Evolutionary conservation across 2,329 filamentous ascomycete genomes (phyloP), one percentile per base, ranked within the genome.

Genomic region (Aschersonia sp.): DNA sequence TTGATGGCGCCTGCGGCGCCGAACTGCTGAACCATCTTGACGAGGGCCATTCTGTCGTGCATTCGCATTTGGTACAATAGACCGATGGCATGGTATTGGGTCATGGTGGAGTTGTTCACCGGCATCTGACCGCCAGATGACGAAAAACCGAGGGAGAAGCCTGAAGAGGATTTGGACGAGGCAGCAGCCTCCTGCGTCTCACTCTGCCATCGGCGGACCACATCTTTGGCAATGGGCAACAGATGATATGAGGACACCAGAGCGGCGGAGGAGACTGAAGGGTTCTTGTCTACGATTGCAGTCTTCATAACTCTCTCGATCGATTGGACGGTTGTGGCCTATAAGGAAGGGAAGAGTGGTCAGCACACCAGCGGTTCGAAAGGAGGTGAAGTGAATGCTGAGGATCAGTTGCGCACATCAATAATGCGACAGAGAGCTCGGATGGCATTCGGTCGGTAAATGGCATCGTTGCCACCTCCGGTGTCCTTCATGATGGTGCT

Each of bases 11-110:
- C 92, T 12, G 89, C 80, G 47, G 84, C 83, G 47, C 89, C 89
- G 63, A 96, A 97, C 66, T 98, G 92, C 71, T 98, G 92, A n/a
- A 98, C 91, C 92, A 98, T 97, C 77, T 98, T 98, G 51, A 97
- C 91, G 58, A 98, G 71, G 29, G 92, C 89, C 92, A 98, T 98
- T 59, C 92, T 82, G 66, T 98, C 92, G 65, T 96, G 89, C 59
- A 85, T 85, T 60, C 92, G 85, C 88, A 97, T 97, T 69, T 97
- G 91, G 66, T 97, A 98, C 43, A 98, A 70, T 48, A 98, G 78
- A 53, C 92, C 92, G 70, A 98, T 95, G 53, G 92, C 92, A 66
- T 98, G 92, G 67, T 98, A 98, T 66, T 98, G 92, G 50, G 88
- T 85, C 89, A 97, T 97, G 61, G 86, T 94, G 56, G 92, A 97